Conservation (phyloP, 345 rosid species). For the Aurinia saxatilis region DNA sequence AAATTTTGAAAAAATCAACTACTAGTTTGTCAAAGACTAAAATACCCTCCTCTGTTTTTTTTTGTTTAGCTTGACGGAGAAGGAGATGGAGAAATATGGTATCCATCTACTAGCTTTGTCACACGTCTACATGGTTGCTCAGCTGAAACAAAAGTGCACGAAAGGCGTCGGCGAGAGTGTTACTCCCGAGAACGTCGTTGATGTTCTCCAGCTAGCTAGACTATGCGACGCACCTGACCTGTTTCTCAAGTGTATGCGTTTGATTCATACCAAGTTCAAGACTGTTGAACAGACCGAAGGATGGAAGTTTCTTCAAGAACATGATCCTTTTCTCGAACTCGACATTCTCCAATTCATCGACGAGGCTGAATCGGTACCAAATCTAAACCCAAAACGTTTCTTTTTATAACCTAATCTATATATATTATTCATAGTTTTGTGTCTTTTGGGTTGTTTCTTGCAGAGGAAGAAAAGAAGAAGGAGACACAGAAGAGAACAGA, state of each 20-base stretch:
- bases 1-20: neutral
- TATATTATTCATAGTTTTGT: too few species aligned
- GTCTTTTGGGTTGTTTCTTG: neutral
- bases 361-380: slow-evolving; percentile 53
- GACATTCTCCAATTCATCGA: slow-evolving; percentile 74
- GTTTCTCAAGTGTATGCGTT: slow-evolving; percentile 59
- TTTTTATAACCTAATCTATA: too few species aligned
- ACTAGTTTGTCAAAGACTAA: neutral
- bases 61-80: slow-evolving; percentile 42
- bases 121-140: slow-evolving; percentile 68
- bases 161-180: slow-evolving; percentile 41
- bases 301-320: slow-evolving; percentile 70
- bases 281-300: slow-evolving; percentile 68
- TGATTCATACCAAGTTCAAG: slow-evolving; percentile 41
- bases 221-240: slow-evolving; percentile 88
- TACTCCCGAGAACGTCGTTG: slow-evolving; percentile 63
- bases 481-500: slow-evolving; percentile 52
- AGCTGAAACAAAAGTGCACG: slow-evolving; percentile 56
- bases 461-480: slow-evolving; percentile 69
- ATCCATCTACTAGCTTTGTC: slow-evolving; percentile 72
- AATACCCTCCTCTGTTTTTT: neutral
- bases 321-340: slow-evolving; percentile 81
- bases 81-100: slow-evolving; percentile 57
- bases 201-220: slow-evolving; percentile 69
- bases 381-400: neutral